Evolutionary conservation across 208 protist genomes (phyloP), one percentile per base, ranked within the genome.

Genomic region (Kentomonas sorsogonicus): DNA sequence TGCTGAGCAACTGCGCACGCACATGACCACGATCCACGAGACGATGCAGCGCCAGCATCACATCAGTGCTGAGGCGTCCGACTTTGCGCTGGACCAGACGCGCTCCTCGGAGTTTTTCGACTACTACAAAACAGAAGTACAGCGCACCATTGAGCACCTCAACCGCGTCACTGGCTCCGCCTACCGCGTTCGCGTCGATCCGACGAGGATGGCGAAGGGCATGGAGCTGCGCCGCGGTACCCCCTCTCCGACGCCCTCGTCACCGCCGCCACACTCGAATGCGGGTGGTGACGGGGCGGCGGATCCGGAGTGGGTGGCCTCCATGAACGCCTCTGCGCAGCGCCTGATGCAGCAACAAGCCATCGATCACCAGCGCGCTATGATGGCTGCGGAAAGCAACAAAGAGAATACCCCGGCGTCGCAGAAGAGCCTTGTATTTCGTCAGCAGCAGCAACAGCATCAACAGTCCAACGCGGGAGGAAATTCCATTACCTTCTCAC

Each of bases 1-100:
- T 4, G 47, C 65, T 10, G 66, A 69, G 15, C 73, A 78, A 45
- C 66, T 91, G 26, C 68, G 61, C 20, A 66, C 83, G 43, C 86
- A 94, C 63, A 58, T 74, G 22, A 75, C 70, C 46, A 73, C 72
- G 20, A 72, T 94, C 22, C 79, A 91, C 52, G 77, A 91, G 67
- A 81, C 72, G 5, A 61, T 94, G 43, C 75, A 91, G 65, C 89
- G 74, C 34, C 56, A 53, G 25, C 89, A 86, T 72, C 77, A 76
- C 36, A 75, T 90, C 10, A 53, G 66, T 4, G 39, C 73, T 2
- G 80, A 94, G 29, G 43, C 71, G 7, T 64, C 75, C 1, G 77
- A 94, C 54, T 79, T 89, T 23, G 77, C 73, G 13, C 69, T 94
- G 40, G 74, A 86, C 48, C 68, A 77, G 0, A 69, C 89, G 47